A percentile compares a stretch with the other conserved stretches of the same genome.
Evolutionary conservation across 345 rosid genomes (phyloP).

Genomic region (Trapa incisa): DNA sequence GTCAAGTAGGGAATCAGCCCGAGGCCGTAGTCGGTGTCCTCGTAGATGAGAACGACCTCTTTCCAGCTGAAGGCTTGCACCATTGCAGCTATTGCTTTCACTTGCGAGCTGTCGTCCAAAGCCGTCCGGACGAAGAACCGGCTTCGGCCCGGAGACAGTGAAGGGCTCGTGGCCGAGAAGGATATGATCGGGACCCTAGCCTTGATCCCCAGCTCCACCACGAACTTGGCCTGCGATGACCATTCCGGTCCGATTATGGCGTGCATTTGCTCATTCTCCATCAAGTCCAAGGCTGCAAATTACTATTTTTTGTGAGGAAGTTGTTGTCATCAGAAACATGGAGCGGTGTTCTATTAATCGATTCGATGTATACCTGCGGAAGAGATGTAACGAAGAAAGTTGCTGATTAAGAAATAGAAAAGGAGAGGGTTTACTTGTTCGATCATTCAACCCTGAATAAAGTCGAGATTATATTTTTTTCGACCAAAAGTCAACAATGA

Average conservation of each 20-base stretch:
- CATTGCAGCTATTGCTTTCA: conserved; percentile 15
- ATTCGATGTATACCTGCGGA: conserved; percentile 10
- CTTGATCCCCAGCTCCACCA: conserved; percentile 18
- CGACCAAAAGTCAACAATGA: too few relatives aligned
- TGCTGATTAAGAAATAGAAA: too few relatives aligned
- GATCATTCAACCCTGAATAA: too few relatives aligned
- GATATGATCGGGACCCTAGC: conserved; percentile 28
- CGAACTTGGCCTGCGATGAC: conserved; percentile 23
- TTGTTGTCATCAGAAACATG: too few relatives aligned
- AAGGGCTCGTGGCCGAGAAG: conserved; percentile 21
- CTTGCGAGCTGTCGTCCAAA: conserved; percentile 20
- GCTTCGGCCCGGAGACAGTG: conserved; percentile 6
- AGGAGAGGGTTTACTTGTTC: too few relatives aligned
- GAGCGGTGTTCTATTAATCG: too few relatives aligned
- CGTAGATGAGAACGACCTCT: conserved; percentile 22
- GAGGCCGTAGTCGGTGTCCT: conserved; percentile 23
- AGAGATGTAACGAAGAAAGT: too few relatives aligned
- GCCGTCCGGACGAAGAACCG: conserved; percentile 20
- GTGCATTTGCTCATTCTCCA: conserved; percentile 23
- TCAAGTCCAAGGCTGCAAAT: conserved; percentile 24
- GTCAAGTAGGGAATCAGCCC: conserved; percentile 20
- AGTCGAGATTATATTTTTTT: too few relatives aligned
- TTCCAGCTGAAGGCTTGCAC: conserved; percentile 25
- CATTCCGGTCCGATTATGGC: conserved; percentile 30
- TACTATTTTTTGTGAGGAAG: too few relatives aligned